Percentiles rank a stretch among this genome's conserved stretches.
Conservation (phyloP, 2,329 filamentous ascomycete genomes). For the Ascochyta pisi region DNA sequence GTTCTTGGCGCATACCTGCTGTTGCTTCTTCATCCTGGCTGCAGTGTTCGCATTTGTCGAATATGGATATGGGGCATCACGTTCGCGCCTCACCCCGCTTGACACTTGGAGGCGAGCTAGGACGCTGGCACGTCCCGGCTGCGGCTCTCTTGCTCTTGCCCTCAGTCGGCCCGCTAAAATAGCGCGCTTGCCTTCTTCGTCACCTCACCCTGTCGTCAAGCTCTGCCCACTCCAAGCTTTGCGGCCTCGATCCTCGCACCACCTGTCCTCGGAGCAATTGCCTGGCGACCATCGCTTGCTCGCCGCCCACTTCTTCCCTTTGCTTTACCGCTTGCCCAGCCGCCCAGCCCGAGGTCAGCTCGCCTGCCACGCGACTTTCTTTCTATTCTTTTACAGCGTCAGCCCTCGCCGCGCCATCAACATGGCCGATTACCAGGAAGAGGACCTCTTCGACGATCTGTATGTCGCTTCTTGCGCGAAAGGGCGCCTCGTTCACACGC, state of each 20-base stretch:
- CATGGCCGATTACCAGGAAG: conserved; percentile 74
- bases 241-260: not conserved
- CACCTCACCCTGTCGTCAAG: conserved; percentile 11
- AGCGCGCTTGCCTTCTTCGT: conserved; percentile 3
- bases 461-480: conserved; percentile 58
- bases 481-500: not conserved
- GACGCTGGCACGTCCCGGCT: conserved; percentile 2
- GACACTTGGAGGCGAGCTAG: conserved; percentile 9
- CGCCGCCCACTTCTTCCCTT: not conserved
- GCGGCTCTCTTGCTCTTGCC: conserved; percentile 14
- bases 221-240: conserved; percentile 6
- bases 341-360: not conserved
- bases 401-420: conserved; percentile 1
- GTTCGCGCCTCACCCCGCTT: conserved; percentile 17
- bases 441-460: conserved; percentile 96
- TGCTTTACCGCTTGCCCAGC: not conserved
- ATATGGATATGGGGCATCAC: conserved; percentile 5
- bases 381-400: not conserved
- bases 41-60: conserved; percentile 48
- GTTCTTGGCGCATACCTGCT: conserved; percentile 45
- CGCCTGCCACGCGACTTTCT: conserved; percentile 1
- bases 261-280: not conserved
- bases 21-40: conserved; percentile 46
- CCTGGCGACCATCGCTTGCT: not conserved
- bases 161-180: conserved; percentile 1